These are phyloP conservation scores for Apodospora peruviana DNA, from an alignment of 495 filamentous ascomycete species.

Conservation along the genomic window DNA sequence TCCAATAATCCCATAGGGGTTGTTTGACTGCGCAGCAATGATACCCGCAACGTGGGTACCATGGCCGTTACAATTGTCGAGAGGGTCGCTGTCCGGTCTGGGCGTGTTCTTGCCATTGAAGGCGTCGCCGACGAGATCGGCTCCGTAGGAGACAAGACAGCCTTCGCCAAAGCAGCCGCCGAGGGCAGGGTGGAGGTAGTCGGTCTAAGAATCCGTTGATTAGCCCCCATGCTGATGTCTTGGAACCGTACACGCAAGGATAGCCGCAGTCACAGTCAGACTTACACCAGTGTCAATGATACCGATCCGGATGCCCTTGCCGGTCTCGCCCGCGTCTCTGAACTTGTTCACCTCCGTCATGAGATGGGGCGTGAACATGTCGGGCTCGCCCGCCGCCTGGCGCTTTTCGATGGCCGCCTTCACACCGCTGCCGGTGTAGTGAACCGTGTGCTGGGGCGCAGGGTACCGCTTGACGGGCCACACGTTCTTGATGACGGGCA, in stretches of 20 bases:
- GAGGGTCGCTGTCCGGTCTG: constrained; percentile 40
- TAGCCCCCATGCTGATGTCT: too few relatives aligned
- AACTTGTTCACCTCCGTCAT: constrained; percentile 48
- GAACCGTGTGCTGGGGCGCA: constrained; percentile 37
- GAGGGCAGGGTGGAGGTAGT: constrained; percentile 53
- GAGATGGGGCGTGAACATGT: constrained; percentile 37
- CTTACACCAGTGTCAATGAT: constrained; percentile 45
- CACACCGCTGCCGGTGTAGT: constrained; percentile 33
- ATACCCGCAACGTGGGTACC: constrained; percentile 49
- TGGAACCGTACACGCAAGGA: too few relatives aligned
- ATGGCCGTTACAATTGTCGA: constrained; percentile 41
- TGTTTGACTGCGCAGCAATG: constrained; percentile 47
- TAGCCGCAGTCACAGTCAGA: not conserved
- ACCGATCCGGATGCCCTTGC: constrained; percentile 43
- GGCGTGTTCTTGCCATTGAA: constrained; percentile 39
- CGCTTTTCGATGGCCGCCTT: constrained; percentile 24
- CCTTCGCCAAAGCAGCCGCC: constrained; percentile 52
- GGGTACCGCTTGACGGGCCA: constrained; percentile 40
- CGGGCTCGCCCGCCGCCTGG: constrained; percentile 26
- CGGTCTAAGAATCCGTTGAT: constrained; percentile 42
- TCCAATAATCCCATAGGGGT: constrained; percentile 47
- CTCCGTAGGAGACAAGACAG: constrained; percentile 50
- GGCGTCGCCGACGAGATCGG: constrained; percentile 47
- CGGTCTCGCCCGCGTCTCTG: constrained; percentile 34
- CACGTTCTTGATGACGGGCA: constrained; percentile 39